These are phyloP conservation scores for Haematococcus lacustris DNA, from an alignment of 139 green algal species.

Conservation along the genomic window DNA sequence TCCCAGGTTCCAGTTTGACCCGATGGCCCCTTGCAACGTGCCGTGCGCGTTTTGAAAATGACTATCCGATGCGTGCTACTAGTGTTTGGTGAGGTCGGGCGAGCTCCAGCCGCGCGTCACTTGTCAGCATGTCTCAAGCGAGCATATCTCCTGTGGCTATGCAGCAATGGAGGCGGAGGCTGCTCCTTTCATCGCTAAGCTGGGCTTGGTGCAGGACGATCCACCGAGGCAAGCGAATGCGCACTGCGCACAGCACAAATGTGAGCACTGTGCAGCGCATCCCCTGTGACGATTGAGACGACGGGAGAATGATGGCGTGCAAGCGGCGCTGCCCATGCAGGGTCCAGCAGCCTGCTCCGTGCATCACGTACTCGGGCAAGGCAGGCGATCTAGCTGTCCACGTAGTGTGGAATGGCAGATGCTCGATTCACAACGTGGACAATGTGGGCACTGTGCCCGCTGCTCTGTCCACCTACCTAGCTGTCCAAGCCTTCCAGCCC, in stretches of 20 bases:
- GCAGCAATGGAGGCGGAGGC: conserved; percentile 90
- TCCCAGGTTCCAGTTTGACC: too few species aligned
- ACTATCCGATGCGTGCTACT: conserved; percentile 26
- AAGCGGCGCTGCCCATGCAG: neutral
- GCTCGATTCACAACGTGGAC: conserved; percentile 62
- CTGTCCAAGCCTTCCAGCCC: conserved; percentile 60
- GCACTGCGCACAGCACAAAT: too few species aligned
- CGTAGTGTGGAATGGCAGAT: conserved; percentile 74
- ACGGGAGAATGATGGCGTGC: neutral
- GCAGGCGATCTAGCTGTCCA: conserved; percentile 49
- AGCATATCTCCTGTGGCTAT: too few species aligned
- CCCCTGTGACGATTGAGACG: neutral
- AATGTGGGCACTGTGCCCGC: conserved; percentile 87
- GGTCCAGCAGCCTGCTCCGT: conserved; percentile 55
- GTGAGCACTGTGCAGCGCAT: too few species aligned
- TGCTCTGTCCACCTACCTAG: conserved; percentile 76
- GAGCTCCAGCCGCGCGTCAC: too few species aligned
- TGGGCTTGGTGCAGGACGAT: conserved; percentile 54
- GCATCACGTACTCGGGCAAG: conserved; percentile 56
- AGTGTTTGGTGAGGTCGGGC: conserved; percentile 27
- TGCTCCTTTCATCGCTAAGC: conserved; percentile 59
- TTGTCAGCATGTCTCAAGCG: too few species aligned
- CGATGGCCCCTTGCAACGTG: too few species aligned
- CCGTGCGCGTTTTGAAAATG: neutral
- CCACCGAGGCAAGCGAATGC: conserved; percentile 35